phyloP scores from a whole-genome alignment of 495 filamentous ascomycete genomes.

The Massariosphaeria phaeospora region DNA sequence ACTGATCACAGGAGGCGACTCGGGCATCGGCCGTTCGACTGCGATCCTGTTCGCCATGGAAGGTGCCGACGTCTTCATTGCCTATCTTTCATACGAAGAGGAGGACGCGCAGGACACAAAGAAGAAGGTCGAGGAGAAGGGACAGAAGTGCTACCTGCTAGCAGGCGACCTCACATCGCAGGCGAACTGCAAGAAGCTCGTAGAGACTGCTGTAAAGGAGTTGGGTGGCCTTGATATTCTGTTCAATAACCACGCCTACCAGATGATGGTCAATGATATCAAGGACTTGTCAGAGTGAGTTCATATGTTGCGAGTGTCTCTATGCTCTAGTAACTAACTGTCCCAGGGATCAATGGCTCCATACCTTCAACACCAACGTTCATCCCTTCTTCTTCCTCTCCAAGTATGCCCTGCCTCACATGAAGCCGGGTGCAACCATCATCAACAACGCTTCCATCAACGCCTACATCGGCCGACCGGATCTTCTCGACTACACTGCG shows the following conservation, averaged over 20 bases:
- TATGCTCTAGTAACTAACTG: too few relatives aligned
- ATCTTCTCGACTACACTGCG: slow-evolving; percentile 80
- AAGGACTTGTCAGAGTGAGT: slow-evolving; percentile 64
- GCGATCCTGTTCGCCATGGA: slow-evolving; percentile 81
- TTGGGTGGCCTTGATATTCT: slow-evolving; percentile 70
- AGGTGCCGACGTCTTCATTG: slow-evolving; percentile 69
- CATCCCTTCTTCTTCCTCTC: slow-evolving; percentile 51
- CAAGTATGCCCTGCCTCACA: slow-evolving; percentile 72
- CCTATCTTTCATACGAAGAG: slow-evolving; percentile 72
- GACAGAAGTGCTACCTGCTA: slow-evolving; percentile 56
- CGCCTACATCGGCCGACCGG: slow-evolving; percentile 74
- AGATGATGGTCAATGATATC: slow-evolving; percentile 71
- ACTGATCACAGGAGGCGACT: slow-evolving; percentile 79
- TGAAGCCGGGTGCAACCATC: slow-evolving; percentile 70
- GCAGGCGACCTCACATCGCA: slow-evolving; percentile 57
- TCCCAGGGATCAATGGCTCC: slow-evolving; percentile 65
- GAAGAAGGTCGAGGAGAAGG: slow-evolving; percentile 59
- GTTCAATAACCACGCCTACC: slow-evolving; percentile 75
- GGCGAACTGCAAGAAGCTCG: slow-evolving; percentile 64
- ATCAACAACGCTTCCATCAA: slow-evolving; percentile 83
- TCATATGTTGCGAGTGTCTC: neutral
- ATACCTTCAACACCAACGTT: slow-evolving; percentile 45
- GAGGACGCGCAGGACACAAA: slow-evolving; percentile 72
- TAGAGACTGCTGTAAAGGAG: slow-evolving; percentile 58
- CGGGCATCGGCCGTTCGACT: slow-evolving; percentile 73